Evolutionary conservation across 768 basidiomycete genomes (phyloP).

Genomic region (Hygrocybe coccinea): DNA sequence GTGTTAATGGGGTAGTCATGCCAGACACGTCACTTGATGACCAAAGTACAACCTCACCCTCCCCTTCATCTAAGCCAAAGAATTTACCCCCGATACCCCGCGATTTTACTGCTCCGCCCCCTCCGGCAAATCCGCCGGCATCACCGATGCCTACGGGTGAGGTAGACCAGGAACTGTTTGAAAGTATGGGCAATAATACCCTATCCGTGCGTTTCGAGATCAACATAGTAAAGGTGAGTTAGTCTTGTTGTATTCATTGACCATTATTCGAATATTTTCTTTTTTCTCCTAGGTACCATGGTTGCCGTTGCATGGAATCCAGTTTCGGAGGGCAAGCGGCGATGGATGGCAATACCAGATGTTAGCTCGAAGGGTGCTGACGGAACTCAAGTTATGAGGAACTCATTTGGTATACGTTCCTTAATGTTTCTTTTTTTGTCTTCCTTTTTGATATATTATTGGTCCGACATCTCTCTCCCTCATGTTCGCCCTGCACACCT

Average conservation of each 20-base stretch:
- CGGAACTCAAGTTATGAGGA: constrained; percentile 76
- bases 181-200: constrained; percentile 67
- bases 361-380: constrained; percentile 83
- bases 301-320: constrained; percentile 90
- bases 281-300: constrained; percentile 67
- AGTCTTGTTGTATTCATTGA: neutral
- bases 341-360: constrained; percentile 98
- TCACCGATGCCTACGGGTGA: constrained; percentile 62
- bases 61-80: constrained; percentile 56
- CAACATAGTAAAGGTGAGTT: constrained; percentile 87
- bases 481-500: too few relatives aligned
- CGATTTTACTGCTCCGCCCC: constrained; percentile 43
- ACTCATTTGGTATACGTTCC: neutral
- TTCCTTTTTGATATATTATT: too few relatives aligned
- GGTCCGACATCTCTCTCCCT: too few relatives aligned
- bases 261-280: neutral
- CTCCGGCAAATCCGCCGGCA: constrained; percentile 34
- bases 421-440: neutral
- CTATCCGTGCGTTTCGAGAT: constrained; percentile 94
- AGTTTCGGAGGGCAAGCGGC: constrained; percentile 85
- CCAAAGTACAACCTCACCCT: constrained; percentile 23
- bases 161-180: constrained; percentile 64
- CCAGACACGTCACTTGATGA: constrained; percentile 36
- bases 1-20: constrained; percentile 20
- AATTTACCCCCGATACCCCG: constrained; percentile 77